Evolutionary conservation across 257 asterid species (phyloP).

Genomic region (Plantago elongata): DNA sequence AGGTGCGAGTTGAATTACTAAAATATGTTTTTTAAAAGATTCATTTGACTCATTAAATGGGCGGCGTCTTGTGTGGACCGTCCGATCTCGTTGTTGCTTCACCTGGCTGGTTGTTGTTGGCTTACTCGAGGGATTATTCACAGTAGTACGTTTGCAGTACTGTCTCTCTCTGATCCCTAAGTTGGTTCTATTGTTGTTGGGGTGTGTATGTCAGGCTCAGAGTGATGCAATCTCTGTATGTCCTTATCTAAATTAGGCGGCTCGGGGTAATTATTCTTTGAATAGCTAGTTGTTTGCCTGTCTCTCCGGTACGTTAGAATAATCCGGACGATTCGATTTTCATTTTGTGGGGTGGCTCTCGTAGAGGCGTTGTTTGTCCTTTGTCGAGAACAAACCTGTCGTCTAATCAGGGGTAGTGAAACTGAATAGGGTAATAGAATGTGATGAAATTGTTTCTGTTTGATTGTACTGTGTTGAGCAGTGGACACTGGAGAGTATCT

Average conservation of each 20-base stretch:
- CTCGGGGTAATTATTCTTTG: not conserved
- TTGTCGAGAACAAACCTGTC: no score
- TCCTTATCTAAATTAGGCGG: not conserved
- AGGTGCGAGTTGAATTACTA: conserved; percentile 19
- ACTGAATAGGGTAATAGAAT: not conserved
- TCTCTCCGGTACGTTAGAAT: no score
- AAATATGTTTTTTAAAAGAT: conserved; percentile 11
- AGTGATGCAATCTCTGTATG: not conserved
- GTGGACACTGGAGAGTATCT: no score
- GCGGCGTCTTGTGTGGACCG: conserved; percentile 31
- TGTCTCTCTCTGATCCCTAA: conserved; percentile 12
- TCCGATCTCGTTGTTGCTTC: conserved; percentile 17
- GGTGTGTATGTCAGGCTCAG: not conserved
- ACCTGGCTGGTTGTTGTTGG: conserved; percentile 25
- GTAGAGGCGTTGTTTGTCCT: no score
- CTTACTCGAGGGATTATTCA: conserved; percentile 2
- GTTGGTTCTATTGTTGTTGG: conserved; percentile 9
- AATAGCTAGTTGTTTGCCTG: no score
- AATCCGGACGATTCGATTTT: no score
- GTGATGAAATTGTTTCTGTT: not conserved
- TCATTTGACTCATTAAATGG: conserved; percentile 14
- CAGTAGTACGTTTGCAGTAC: conserved; percentile 6
- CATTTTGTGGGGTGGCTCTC: no score
- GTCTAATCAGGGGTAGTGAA: not conserved
- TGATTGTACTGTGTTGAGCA: no score